Conservation (phyloP, 768 basidiomycete genomes). For the Phanerodontia chrysosporium region DNA sequence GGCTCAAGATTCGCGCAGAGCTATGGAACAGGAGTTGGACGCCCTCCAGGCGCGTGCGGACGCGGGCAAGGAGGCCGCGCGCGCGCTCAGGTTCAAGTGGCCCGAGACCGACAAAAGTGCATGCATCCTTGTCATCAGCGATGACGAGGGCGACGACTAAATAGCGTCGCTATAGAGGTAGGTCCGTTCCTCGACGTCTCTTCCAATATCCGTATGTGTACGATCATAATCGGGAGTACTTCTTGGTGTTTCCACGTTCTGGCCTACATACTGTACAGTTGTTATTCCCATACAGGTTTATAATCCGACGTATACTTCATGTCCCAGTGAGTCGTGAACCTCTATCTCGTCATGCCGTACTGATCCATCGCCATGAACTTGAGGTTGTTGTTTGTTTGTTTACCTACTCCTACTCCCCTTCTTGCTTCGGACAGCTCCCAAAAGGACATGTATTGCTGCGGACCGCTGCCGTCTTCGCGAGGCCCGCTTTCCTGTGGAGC, state of each 20-base stretch:
- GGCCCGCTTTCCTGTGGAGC: neutral
- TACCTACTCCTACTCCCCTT: neutral
- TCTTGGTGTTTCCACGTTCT: neutral
- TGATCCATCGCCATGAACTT: neutral
- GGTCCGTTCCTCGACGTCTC: neutral
- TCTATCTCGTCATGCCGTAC: neutral
- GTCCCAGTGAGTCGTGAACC: neutral
- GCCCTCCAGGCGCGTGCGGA: neutral
- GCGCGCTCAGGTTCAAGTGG: slow-evolving; percentile 31
- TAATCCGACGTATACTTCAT: neutral
- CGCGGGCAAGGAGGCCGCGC: neutral
- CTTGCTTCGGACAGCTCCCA: neutral
- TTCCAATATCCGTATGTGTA: neutral
- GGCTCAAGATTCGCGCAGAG: slow-evolving; percentile 24
- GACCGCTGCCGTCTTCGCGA: neutral
- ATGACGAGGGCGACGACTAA: slow-evolving; percentile 34
- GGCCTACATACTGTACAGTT: neutral
- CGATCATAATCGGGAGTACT: neutral
- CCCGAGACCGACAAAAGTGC: slow-evolving; percentile 37
- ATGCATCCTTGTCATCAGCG: slow-evolving; percentile 46
- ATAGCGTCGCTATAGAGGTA: neutral
- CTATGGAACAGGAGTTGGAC: slow-evolving; percentile 32
- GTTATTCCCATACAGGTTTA: neutral
- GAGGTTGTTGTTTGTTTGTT: neutral
- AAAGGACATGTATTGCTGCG: neutral